Evolutionary conservation across 176 grass and related monocot species (phyloP).

Genomic region (Bolboschoenus planiculmis): DNA sequence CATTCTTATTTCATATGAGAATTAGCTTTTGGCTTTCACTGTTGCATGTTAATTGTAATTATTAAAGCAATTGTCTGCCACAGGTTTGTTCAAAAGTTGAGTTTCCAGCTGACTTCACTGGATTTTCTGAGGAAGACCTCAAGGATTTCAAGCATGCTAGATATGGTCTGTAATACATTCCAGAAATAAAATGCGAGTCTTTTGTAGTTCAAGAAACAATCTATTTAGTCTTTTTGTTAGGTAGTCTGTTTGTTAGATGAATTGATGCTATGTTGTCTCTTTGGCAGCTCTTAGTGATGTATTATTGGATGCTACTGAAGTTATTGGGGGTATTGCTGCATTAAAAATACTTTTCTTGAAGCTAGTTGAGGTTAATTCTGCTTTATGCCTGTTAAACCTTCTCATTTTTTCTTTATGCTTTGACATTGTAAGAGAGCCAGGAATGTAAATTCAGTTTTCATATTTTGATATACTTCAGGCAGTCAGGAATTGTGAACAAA

Average conservation of each 20-base stretch:
- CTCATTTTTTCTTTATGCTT: slow-evolving; percentile 15
- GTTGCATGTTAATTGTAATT: background rate
- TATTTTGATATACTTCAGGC: slow-evolving; percentile 46
- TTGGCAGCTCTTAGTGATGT: slow-evolving; percentile 77
- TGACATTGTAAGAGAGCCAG: background rate
- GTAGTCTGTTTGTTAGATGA: slow-evolving; percentile 7
- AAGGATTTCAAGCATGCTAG: slow-evolving; percentile 93
- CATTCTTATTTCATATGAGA: background rate
- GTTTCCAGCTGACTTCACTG: slow-evolving; percentile 68
- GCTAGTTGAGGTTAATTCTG: slow-evolving; percentile 65
- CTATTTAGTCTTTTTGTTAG: slow-evolving; percentile 24
- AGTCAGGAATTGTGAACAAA: slow-evolving; percentile 50
- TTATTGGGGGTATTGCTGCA: slow-evolving; percentile 73
- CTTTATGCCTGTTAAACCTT: slow-evolving; percentile 5
- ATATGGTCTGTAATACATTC: slow-evolving; percentile 52
- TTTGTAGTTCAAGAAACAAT: slow-evolving; percentile 8
- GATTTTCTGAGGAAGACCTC: slow-evolving; percentile 78
- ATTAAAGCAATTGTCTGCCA: slow-evolving; percentile 17
- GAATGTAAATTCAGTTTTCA: slow-evolving; percentile 4
- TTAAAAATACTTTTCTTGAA: slow-evolving; percentile 83
- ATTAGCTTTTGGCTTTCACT: background rate
- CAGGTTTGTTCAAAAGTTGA: slow-evolving; percentile 94
- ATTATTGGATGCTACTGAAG: slow-evolving; percentile 81
- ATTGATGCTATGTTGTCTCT: slow-evolving; percentile 19
- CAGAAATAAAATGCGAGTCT: slow-evolving; percentile 3